Evolutionary conservation across 2,329 filamentous ascomycete species (phyloP).

Genomic region (Emergomyces orientalis): DNA sequence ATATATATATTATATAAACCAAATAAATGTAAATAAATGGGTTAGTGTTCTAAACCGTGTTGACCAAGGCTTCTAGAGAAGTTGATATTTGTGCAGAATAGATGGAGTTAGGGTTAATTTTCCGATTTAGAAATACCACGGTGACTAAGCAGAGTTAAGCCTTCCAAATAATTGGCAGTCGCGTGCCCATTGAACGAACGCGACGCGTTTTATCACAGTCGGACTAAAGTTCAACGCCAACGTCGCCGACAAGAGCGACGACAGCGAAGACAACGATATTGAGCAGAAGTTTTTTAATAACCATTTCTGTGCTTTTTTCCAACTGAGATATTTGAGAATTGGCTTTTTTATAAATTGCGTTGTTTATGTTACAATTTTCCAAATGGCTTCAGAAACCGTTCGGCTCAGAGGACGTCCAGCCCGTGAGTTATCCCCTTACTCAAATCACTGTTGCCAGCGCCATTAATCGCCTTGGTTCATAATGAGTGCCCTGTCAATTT

Average conservation of each 20-base stretch:
- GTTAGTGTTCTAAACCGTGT: too few relatives aligned
- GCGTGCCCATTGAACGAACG: background rate
- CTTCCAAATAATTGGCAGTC: background rate
- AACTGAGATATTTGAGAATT: too few relatives aligned
- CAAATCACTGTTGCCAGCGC: background rate
- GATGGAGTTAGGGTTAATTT: background rate
- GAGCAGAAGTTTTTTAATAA: background rate
- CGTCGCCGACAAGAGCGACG: background rate
- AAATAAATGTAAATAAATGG: background rate
- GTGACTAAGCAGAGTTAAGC: background rate
- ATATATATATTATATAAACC: background rate
- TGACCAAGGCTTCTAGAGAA: too few relatives aligned
- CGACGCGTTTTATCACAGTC: background rate
- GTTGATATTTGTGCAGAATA: too few relatives aligned
- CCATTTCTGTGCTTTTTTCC: background rate
- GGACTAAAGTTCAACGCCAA: background rate
- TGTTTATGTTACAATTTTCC: slow-evolving; percentile 45
- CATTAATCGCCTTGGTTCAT: background rate
- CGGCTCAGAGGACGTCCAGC: slow-evolving; percentile 37
- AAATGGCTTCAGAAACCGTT: slow-evolving; percentile 30
- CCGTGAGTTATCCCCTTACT: slow-evolving; percentile 32
- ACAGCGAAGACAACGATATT: background rate
- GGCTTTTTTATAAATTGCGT: background rate
- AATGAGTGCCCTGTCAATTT: slow-evolving; percentile 7
- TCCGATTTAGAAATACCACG: background rate